Evolutionary conservation across 176 grass and related monocot species (phyloP).

Genomic region (Thalia dealbata): DNA sequence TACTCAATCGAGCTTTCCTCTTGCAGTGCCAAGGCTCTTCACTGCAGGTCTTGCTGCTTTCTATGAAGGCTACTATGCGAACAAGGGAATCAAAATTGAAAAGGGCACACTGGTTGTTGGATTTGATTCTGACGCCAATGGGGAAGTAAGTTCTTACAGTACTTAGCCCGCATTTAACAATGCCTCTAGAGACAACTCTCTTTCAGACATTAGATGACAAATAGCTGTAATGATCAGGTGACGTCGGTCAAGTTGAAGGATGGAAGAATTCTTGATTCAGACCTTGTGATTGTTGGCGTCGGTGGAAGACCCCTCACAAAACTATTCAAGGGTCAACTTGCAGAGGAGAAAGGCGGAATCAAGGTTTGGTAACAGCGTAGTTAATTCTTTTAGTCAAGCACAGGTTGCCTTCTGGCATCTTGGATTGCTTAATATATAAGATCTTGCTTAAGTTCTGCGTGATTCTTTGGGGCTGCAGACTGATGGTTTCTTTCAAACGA

Average conservation of each 20-base stretch:
- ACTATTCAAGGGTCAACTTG: slow-evolving; percentile 83
- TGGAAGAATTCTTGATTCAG: slow-evolving; percentile 61
- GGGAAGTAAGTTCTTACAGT: slow-evolving; percentile 55
- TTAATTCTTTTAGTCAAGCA: not conserved
- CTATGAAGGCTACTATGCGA: slow-evolving; percentile 87
- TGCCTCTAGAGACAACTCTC: not conserved
- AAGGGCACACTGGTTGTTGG: slow-evolving; percentile 84
- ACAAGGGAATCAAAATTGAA: slow-evolving; percentile 75
- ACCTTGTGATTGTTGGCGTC: slow-evolving; percentile 93
- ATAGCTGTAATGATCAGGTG: slow-evolving; percentile 42
- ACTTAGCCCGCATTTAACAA: not conserved
- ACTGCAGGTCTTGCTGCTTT: slow-evolving; percentile 77
- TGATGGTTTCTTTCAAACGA: slow-evolving; percentile 78
- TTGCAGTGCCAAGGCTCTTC: slow-evolving; percentile 90
- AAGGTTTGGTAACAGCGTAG: too few species aligned
- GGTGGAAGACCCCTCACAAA: slow-evolving; percentile 61
- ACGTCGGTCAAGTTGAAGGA: slow-evolving; percentile 76
- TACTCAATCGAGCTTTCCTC: slow-evolving; percentile 14
- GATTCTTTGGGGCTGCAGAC: slow-evolving; percentile 38
- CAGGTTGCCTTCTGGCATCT: not conserved
- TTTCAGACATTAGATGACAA: slow-evolving; percentile 9
- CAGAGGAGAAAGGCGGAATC: slow-evolving; percentile 95
- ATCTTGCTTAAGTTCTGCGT: not conserved
- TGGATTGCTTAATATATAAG: not conserved
- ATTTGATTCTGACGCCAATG: slow-evolving; percentile 64